Base-by-base conservation (phyloP, 495 filamentous ascomycete genomes). In the Hypoxylon lenormandii region DNA sequence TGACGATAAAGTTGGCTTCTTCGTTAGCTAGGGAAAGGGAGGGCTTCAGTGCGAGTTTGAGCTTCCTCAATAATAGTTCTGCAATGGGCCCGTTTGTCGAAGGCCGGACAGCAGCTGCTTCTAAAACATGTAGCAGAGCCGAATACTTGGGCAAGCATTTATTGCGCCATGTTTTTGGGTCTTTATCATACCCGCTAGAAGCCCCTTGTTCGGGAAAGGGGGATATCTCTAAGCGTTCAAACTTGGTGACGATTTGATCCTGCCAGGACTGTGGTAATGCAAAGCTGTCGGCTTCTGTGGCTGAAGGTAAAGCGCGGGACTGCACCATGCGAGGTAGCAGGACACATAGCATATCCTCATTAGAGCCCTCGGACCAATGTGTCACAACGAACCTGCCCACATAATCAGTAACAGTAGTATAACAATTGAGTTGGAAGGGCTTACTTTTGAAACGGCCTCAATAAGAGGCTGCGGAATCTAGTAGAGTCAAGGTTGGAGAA, bases 381-480 rank as follows among this genome's bases (percentile, higher is more conserved):
- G 84, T 82, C 58, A 87, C 79, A 62, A 96, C 82, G 66, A 92
- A 97, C 78, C 89, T 86, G 64, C 23, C 33, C 22, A 28, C 18
- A 0, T 26, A 1, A 51, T 81, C 64, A 80, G 76, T 28, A 56
- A 28, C 22, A 5, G 36, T 11, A 42, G 5, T 23, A 10, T 33
- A 6, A 10, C 1, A 46, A 18, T 16, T 16, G 22, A 60, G 1
- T 36, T 8, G n/a, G 2, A 22, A n/a, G 10, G n/a, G 16, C 78
- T 69, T 73, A 91, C 88, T 85, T 92, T 74, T 94, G 90, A 65
- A 98, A 92, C 67, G 92, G 87, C 50, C 92, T 92, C 11, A 92
- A 80, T 10, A 96, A 79, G 10, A 97, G 82, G 52, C 85, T 85
- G 43, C 88, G 82, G 74, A 98, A 98, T 42, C 92, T 84, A 55